Evolutionary conservation across 2,329 filamentous ascomycete genomes (phyloP), one percentile per base, ranked within the genome.

Genomic region (Alternaria atra): DNA sequence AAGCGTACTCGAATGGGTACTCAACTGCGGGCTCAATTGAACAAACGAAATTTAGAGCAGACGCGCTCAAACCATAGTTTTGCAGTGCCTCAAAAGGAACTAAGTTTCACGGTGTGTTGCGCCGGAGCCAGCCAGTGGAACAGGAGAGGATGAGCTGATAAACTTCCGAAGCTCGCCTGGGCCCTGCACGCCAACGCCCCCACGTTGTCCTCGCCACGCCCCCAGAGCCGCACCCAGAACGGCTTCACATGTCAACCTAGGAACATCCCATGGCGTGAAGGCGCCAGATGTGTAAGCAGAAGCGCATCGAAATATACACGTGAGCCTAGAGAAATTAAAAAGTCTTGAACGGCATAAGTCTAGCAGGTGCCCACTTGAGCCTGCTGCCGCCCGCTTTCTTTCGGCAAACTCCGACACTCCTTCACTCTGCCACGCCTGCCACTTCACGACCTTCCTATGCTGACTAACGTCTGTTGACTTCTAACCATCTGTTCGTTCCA

Each of bases 331-430:
- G 9, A 52, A 34, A 34, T 32, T 20, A 4, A 17, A 46, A 29
- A 30, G 30, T 39, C 29, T 42, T 34, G 29, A n/a, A 48, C 12
- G 15, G 23, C 30, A 52, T 48, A 27, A 55, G 54, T 57, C 35
- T 48, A 63, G 61, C 60, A 67, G 55, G 55, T 58, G 50, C 52
- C 48, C 48, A 47, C 47, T 44, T 37, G 43, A 44, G 46, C 37
- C 57, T 50, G 52, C 54, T 55, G 12, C 52, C 43, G 35, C 39
- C 29, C 58, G 44, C 55, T 46, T 52, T 48, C 55, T 58, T 32
- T 64, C 70, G 68, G 70, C 63, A 70, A 70, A 40, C 69, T 71
- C 70, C 70, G 69, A 50, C 46, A 37, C 30, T 35, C 65, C 69
- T 60, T 72, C 69, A 71, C 69, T 62, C 34, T 50, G 20, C 20